phyloP scores from a whole-genome alignment of 257 asterid species.

The Cruciata laevipes region DNA sequence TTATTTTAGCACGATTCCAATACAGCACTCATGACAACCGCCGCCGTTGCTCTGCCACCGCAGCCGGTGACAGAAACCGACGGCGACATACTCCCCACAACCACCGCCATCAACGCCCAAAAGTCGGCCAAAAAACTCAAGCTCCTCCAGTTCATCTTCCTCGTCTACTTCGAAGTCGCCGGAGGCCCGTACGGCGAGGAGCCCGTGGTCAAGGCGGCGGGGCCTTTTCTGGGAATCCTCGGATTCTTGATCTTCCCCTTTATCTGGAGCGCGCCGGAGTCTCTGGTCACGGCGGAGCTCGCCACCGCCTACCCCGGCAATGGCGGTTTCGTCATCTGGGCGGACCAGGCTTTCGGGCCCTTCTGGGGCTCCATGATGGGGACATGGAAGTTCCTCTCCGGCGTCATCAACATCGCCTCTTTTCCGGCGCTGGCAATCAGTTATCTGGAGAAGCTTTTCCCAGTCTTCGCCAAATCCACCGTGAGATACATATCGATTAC shows the following conservation, averaged over 20 bases:
- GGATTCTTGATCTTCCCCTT: slow-evolving; percentile 84
- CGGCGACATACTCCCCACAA: slow-evolving; percentile 14
- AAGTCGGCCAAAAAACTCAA: slow-evolving; percentile 43
- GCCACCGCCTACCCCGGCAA: slow-evolving; percentile 77
- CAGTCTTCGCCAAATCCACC: slow-evolving; percentile 38
- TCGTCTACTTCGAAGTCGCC: slow-evolving; percentile 79
- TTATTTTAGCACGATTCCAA: too few relatives aligned
- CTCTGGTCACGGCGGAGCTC: slow-evolving; percentile 85
- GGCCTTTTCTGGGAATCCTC: slow-evolving; percentile 66
- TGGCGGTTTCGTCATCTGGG: slow-evolving; percentile 91
- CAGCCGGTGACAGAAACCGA: slow-evolving; percentile 2
- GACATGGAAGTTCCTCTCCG: slow-evolving; percentile 62
- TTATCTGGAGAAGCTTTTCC: slow-evolving; percentile 49
- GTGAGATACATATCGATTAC: slow-evolving; percentile 41
- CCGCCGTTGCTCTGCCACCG: slow-evolving; percentile 10
- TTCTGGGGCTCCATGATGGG: slow-evolving; percentile 85
- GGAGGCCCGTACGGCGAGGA: slow-evolving; percentile 95
- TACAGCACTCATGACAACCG: slow-evolving; percentile 9
- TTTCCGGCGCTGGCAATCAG: slow-evolving; percentile 60
- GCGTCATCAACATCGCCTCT: slow-evolving; percentile 71
- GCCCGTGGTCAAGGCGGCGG: slow-evolving; percentile 81
- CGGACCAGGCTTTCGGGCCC: slow-evolving; percentile 77
- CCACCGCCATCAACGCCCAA: slow-evolving; percentile 23
- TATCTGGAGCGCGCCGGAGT: slow-evolving; percentile 81
- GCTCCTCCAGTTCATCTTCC: slow-evolving; percentile 72